Evolutionary conservation across 129 eudicot genomes (phyloP).

Genomic region (Pulicaria dysenterica): DNA sequence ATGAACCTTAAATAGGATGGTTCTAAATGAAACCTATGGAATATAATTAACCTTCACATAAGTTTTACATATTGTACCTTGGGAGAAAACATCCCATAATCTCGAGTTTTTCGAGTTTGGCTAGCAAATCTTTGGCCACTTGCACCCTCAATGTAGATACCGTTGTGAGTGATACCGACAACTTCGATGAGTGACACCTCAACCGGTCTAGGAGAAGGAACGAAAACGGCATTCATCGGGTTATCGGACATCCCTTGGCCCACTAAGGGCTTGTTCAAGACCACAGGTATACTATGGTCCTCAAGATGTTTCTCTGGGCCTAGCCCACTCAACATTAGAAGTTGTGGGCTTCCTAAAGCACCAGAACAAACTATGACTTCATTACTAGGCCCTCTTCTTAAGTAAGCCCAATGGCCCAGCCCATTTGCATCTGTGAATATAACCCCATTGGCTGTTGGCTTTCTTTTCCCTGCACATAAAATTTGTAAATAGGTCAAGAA

Average conservation of each 20-base stretch:
- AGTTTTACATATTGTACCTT: constrained; percentile 11
- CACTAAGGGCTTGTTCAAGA: constrained; percentile 65
- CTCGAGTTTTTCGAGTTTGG: constrained; percentile 25
- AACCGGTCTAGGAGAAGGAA: constrained; percentile 80
- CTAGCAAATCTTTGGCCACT: constrained; percentile 55
- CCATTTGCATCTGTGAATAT: constrained; percentile 64
- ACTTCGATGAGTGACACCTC: constrained; percentile 85
- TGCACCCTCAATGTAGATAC: constrained; percentile 83
- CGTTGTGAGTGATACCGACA: constrained; percentile 74
- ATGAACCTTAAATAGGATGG: neutral
- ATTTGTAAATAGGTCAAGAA: constrained; percentile 13
- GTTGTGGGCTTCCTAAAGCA: constrained; percentile 90
- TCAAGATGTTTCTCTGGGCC: constrained; percentile 68
- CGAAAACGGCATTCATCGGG: constrained; percentile 82
- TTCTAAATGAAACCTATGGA: neutral
- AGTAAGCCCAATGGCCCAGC: constrained; percentile 59
- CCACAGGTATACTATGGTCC: constrained; percentile 70
- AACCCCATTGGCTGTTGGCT: constrained; percentile 76
- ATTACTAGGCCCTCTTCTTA: constrained; percentile 51
- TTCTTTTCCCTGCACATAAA: constrained; percentile 40
- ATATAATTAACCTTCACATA: neutral
- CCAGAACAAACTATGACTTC: constrained; percentile 82
- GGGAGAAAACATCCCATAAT: constrained; percentile 79
- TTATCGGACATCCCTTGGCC: constrained; percentile 89
- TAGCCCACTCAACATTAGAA: constrained; percentile 83